Percentiles rank a stretch among this genome's conserved stretches.
Evolutionary conservation across 2,329 filamentous ascomycete genomes (phyloP).

Genomic region (Trichoderma endophyticum): DNA sequence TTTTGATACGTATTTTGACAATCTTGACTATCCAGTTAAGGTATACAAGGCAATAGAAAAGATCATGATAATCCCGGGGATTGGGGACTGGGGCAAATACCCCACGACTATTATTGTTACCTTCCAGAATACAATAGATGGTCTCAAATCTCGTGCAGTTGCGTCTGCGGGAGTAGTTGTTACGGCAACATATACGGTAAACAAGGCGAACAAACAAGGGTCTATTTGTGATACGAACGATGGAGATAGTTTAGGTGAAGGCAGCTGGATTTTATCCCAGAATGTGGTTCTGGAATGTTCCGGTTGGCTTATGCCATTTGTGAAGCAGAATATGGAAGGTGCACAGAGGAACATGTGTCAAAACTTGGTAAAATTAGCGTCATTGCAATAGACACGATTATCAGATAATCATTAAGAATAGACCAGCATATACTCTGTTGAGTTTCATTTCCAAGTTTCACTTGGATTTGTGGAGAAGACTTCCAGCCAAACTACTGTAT

Average conservation of each 20-base stretch:
- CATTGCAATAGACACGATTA: neutral
- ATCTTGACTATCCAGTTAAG: neutral
- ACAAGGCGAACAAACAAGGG: neutral
- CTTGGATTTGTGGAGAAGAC: neutral
- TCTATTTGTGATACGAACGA: neutral
- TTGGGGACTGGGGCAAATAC: neutral
- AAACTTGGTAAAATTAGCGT: neutral
- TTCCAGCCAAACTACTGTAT: neutral
- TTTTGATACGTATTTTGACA: neutral
- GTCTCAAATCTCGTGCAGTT: neutral
- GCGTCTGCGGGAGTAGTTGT: neutral
- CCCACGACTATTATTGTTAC: neutral
- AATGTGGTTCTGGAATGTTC: neutral
- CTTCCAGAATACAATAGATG: neutral
- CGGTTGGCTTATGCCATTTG: neutral
- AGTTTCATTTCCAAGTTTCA: neutral
- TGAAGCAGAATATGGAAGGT: neutral
- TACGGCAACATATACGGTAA: neutral
- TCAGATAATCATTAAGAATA: neutral
- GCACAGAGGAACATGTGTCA: neutral
- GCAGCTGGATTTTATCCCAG: neutral
- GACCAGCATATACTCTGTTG: neutral
- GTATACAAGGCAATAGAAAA: neutral
- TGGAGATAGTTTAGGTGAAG: neutral
- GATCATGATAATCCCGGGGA: neutral